Percentiles rank a stretch among this genome's conserved stretches.
phyloP scores from a whole-genome alignment of 2,329 filamentous ascomycete genomes.

The Claviceps africana region DNA sequence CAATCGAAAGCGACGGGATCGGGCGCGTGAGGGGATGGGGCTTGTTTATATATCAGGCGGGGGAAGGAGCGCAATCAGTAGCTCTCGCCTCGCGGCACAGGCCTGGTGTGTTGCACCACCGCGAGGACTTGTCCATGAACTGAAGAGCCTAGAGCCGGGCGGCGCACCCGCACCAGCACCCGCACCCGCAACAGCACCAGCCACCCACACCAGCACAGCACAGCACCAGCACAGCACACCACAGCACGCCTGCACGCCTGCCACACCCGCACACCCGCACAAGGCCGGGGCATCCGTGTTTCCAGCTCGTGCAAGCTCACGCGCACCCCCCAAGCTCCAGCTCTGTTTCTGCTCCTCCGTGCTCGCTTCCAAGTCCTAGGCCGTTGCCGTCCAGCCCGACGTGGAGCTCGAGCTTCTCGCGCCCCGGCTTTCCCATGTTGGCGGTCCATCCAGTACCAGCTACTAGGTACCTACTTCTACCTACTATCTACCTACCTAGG shows the following conservation, averaged over 20 bases:
- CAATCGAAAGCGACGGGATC: slow-evolving; percentile 24
- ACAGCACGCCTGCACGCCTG: too few relatives aligned
- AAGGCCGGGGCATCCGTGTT: not conserved
- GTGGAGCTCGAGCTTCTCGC: not conserved
- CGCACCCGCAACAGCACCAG: too few relatives aligned
- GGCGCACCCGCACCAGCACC: not conserved
- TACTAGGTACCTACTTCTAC: too few relatives aligned
- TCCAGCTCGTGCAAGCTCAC: too few relatives aligned
- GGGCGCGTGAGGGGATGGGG: slow-evolving; percentile 38
- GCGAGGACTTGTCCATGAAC: not conserved
- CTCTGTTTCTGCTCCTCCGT: too few relatives aligned
- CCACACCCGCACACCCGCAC: too few relatives aligned
- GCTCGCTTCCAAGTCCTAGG: too few relatives aligned
- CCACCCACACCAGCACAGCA: not conserved
- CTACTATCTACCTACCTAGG: too few relatives aligned
- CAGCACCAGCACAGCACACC: not conserved
- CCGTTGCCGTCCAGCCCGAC: not conserved
- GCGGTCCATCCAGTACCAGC: too few relatives aligned
- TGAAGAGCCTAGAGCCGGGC: not conserved
- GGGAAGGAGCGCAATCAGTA: slow-evolving; percentile 43
- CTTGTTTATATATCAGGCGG: slow-evolving; percentile 49
- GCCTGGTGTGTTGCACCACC: not conserved
- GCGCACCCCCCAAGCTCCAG: slow-evolving; percentile 1
- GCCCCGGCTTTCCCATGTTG: not conserved
- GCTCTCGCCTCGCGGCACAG: slow-evolving; percentile 7